phyloP scores from a whole-genome alignment of 225 moss, liverwort and hornwort genomes.

The Neckera pumila region DNA sequence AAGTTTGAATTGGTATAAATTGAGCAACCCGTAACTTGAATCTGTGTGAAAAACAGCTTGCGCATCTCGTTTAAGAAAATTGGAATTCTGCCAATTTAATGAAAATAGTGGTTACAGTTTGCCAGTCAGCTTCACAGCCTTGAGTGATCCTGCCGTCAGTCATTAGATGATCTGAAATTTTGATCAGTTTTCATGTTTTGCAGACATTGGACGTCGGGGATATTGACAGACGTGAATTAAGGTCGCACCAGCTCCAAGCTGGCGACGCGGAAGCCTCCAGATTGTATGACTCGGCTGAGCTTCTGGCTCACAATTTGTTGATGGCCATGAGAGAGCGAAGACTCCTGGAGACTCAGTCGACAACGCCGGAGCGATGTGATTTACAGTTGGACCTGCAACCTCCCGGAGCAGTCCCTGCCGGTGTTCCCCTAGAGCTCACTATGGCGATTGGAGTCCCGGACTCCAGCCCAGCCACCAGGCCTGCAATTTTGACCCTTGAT shows the following conservation, averaged over 20 bases:
- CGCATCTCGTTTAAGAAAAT: too few relatives aligned
- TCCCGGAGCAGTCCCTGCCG: not conserved
- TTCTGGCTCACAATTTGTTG: conserved; percentile 35
- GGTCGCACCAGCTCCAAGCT: conserved; percentile 7
- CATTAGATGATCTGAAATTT: conserved; percentile 12
- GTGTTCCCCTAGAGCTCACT: conserved; percentile 20
- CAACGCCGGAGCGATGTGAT: not conserved
- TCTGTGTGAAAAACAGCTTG: not conserved
- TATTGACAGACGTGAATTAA: not conserved
- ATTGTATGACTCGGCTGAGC: conserved; percentile 30
- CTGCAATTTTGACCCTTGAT: conserved; percentile 34
- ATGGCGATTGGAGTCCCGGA: conserved; percentile 30
- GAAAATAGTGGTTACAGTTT: not conserved
- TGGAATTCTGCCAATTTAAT: not conserved
- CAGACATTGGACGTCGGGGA: conserved; percentile 10
- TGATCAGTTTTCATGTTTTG: conserved; percentile 25
- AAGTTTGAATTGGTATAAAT: not conserved
- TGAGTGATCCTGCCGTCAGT: not conserved
- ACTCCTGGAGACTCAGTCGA: conserved; percentile 9
- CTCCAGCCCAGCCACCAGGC: conserved; percentile 1
- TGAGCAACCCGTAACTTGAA: not conserved
- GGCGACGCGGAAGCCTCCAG: conserved; percentile 11
- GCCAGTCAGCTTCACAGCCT: not conserved
- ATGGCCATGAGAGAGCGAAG: conserved; percentile 39
- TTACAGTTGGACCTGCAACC: not conserved